Evolutionary conservation across 257 asterid genomes (phyloP).

Genomic region (Solanum ahanhuiri): DNA sequence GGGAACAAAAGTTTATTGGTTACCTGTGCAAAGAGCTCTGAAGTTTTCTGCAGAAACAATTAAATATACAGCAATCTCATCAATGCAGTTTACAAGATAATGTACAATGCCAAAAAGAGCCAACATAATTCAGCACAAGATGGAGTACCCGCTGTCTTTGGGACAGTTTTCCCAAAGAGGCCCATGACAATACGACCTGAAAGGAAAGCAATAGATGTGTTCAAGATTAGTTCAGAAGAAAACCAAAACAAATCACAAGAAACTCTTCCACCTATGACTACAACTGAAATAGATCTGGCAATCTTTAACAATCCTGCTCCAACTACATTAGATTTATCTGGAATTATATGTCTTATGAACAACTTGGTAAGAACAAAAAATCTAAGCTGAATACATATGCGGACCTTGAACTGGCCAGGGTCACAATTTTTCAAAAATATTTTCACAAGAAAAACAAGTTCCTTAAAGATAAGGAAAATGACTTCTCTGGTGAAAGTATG

Average conservation of each 20-base stretch:
- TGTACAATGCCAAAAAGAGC: not conserved
- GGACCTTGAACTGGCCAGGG: not conserved
- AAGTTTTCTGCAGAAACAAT: constrained; percentile 64
- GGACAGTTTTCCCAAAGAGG: constrained; percentile 73
- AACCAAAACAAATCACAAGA: not conserved
- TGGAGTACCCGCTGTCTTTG: constrained; percentile 65
- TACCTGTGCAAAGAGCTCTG: constrained; percentile 98
- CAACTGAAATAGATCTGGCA: not conserved
- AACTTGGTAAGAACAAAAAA: not conserved
- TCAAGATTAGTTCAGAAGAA: not conserved
- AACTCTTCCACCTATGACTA: not conserved
- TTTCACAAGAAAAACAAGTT: not conserved
- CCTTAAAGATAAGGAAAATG: not conserved
- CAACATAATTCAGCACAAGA: not conserved
- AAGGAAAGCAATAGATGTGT: not conserved
- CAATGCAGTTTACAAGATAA: not conserved
- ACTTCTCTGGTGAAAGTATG: not conserved
- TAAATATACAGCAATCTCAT: not conserved
- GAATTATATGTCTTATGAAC: not conserved
- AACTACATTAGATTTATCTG: not conserved
- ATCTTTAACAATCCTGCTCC: not conserved
- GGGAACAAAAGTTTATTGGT: constrained; percentile 48
- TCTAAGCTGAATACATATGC: not conserved
- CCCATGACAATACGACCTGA: constrained; percentile 86
- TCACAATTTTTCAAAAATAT: not conserved